phyloP scores from a whole-genome alignment of 805 yeast genomes.

The Candida maesae region DNA sequence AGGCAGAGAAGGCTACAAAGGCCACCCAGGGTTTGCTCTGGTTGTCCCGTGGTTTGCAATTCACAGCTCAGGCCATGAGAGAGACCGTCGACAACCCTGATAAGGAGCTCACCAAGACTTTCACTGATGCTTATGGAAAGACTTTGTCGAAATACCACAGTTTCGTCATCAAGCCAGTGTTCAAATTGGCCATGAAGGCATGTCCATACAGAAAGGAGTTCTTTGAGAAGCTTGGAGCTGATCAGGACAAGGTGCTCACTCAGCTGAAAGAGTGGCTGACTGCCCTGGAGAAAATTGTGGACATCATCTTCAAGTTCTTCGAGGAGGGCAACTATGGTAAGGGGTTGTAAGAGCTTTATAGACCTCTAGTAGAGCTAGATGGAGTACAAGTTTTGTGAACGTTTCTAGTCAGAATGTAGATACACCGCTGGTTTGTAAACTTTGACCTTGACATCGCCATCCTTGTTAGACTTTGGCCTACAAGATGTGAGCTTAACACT shows the following conservation, averaged over 20 bases:
- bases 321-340: constrained; percentile 82
- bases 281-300: constrained; percentile 72
- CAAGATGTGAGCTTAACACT: too few relatives aligned
- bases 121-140: constrained; percentile 79
- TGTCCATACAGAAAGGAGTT: constrained; percentile 89
- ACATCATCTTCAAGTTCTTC: constrained; percentile 69
- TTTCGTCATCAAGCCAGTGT: constrained; percentile 77
- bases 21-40: constrained; percentile 91
- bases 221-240: constrained; percentile 76
- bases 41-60: constrained; percentile 81
- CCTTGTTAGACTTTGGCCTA: too few relatives aligned
- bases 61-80: constrained; percentile 87
- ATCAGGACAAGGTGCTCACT: constrained; percentile 58
- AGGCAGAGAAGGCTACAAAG: constrained; percentile 55
- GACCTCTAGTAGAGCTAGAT: not conserved
- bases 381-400: too few relatives aligned
- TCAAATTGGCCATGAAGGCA: constrained; percentile 92
- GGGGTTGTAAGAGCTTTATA: constrained; percentile 51
- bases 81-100: constrained; percentile 63
- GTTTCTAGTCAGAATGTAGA: too few relatives aligned
- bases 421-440: too few relatives aligned
- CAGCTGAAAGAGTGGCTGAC: constrained; percentile 72
- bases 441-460: too few relatives aligned
- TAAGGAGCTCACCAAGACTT: constrained; percentile 67
- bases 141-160: constrained; percentile 81